Percentiles rank a stretch among this genome's conserved stretches.
phyloP scores from a whole-genome alignment of 768 basidiomycete species.

The Rhizopogon salebrosus region DNA sequence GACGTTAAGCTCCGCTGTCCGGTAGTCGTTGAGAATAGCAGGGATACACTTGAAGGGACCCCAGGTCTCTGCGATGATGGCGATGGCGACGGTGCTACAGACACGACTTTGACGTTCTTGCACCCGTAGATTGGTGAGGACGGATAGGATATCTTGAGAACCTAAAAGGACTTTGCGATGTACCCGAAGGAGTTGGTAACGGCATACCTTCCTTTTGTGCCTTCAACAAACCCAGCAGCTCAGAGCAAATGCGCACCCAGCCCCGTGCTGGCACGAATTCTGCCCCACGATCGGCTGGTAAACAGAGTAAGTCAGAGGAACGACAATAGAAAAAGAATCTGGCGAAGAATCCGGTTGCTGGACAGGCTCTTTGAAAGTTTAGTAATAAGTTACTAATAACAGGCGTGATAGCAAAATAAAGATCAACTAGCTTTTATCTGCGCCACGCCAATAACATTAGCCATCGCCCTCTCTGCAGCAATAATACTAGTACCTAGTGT shows the following conservation, averaged over 20 bases:
- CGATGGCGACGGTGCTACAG: constrained; percentile 97
- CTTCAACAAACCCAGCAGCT: constrained; percentile 92
- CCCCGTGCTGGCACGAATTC: constrained; percentile 98
- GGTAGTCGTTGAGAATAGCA: constrained; percentile 97
- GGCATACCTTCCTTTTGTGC: constrained; percentile 99
- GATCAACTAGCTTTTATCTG: constrained; percentile 89
- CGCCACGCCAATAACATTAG: constrained; percentile 99
- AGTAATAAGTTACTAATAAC: constrained; percentile 6
- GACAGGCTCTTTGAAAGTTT: constrained; percentile 56
- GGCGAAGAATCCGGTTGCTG: too few relatives aligned
- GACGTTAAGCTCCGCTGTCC: constrained; percentile 96
- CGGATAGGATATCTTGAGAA: constrained; percentile 95
- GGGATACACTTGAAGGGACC: constrained; percentile 99
- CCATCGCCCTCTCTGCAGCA: constrained; percentile 96
- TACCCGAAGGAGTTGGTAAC: constrained; percentile 99
- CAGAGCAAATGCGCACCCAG: constrained; percentile 99
- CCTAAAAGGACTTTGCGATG: constrained; percentile 97
- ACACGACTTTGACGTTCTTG: constrained; percentile 99
- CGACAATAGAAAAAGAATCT: too few relatives aligned
- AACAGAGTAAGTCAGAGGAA: neutral
- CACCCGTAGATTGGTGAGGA: constrained; percentile 93
- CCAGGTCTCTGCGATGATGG: constrained; percentile 91
- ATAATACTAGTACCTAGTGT: constrained; percentile 99
- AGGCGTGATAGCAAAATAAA: neutral
- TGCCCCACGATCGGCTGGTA: constrained; percentile 89